phyloP scores from a whole-genome alignment of 441 rosid species.

The Populus hybrid region DNA sequence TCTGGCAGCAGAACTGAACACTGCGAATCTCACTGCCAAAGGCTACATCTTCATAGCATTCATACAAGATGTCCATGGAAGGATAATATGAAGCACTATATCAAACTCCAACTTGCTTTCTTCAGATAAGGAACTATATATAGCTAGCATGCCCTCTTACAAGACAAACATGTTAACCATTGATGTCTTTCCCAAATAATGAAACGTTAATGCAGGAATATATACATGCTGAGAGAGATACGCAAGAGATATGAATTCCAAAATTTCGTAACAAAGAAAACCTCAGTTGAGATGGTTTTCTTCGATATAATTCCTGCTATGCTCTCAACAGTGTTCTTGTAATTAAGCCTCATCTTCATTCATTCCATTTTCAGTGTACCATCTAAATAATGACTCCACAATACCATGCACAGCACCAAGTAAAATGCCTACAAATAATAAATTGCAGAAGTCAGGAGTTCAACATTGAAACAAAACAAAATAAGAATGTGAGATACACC shows the following conservation, averaged over 20 bases:
- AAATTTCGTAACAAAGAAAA: constrained; percentile 20
- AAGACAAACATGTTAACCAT: neutral
- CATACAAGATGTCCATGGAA: constrained; percentile 88
- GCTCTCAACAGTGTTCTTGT: constrained; percentile 92
- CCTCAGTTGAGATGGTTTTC: constrained; percentile 81
- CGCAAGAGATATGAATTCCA: neutral
- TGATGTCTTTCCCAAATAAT: neutral
- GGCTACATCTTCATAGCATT: constrained; percentile 96
- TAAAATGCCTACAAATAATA: constrained; percentile 55
- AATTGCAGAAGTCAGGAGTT: neutral
- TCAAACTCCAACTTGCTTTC: constrained; percentile 75
- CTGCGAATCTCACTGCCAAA: constrained; percentile 80
- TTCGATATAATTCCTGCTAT: constrained; percentile 79
- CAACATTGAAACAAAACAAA: neutral
- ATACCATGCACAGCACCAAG: constrained; percentile 94
- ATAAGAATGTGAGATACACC: neutral
- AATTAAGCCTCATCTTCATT: constrained; percentile 58
- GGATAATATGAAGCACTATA: constrained; percentile 93
- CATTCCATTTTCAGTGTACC: constrained; percentile 88
- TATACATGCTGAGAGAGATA: too few species aligned
- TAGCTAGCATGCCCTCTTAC: constrained; percentile 83
- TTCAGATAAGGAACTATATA: constrained; percentile 35
- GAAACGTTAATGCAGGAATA: neutral
- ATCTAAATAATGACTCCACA: constrained; percentile 84
- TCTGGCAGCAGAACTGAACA: constrained; percentile 20